These are phyloP conservation scores for Stephania yunnanensis DNA, from an alignment of 164 flowering plant species.

Conservation along the genomic window DNA sequence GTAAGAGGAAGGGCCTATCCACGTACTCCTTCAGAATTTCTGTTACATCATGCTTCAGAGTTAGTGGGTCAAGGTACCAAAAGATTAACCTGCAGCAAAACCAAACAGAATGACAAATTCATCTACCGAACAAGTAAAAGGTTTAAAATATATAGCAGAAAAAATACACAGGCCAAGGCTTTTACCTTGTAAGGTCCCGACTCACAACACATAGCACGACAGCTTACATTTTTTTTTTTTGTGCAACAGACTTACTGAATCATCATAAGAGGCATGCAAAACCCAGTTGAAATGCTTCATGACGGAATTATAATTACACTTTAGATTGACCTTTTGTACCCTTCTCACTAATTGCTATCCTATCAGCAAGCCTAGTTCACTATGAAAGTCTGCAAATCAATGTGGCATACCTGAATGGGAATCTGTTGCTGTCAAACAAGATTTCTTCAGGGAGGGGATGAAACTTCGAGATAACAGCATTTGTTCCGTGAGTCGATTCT, in stretches of 20 bases:
- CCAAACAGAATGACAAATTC: slow-evolving; percentile 1
- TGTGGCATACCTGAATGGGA: slow-evolving; percentile 48
- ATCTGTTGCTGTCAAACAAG: slow-evolving; percentile 22
- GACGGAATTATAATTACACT: not conserved
- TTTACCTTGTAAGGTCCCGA: too few relatives aligned
- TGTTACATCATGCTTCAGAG: slow-evolving; percentile 47
- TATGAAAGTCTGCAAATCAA: not conserved
- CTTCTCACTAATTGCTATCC: not conserved
- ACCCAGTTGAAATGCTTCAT: not conserved
- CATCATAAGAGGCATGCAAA: not conserved
- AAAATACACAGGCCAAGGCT: not conserved
- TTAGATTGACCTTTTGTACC: not conserved
- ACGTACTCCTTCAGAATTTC: slow-evolving; percentile 29
- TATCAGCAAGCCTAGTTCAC: not conserved
- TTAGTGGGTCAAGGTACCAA: slow-evolving; percentile 65
- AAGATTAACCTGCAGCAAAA: slow-evolving; percentile 37
- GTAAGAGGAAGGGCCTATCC: slow-evolving; percentile 56
- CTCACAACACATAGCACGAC: too few relatives aligned
- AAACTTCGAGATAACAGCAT: slow-evolving; percentile 27
- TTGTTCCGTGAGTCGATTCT: slow-evolving; percentile 21
- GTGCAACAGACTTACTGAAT: not conserved
- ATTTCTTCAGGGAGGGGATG: slow-evolving; percentile 31
- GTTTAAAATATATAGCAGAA: not conserved
- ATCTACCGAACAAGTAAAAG: not conserved
- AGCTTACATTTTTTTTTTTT: not conserved